A percentile compares a stretch with the other conserved stretches of the same genome.
These are phyloP conservation scores for Salix arbutifolia DNA, from an alignment of 345 rosid genomes.

Conservation along the genomic window DNA sequence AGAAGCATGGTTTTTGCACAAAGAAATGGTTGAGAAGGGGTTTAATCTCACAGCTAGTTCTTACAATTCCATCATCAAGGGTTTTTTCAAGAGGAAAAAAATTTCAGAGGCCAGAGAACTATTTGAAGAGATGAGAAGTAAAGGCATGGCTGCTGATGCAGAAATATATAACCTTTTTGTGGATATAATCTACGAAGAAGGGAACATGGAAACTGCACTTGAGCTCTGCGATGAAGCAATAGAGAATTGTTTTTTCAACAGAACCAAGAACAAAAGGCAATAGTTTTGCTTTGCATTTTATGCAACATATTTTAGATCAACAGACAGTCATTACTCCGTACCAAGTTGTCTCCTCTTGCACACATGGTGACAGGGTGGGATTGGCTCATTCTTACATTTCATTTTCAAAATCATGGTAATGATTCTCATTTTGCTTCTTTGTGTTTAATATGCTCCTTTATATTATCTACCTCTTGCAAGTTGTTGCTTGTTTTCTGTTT, in stretches of 20 bases:
- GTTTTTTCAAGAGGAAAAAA: conserved; percentile 73
- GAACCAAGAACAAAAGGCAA: conserved; percentile 24
- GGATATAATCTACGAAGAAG: conserved; percentile 61
- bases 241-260: conserved; percentile 52
- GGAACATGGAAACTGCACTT: conserved; percentile 48
- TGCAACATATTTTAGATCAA: not conserved
- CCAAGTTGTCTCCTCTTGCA: too few relatives aligned
- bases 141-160: conserved; percentile 54
- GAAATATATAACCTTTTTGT: conserved; percentile 53
- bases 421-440: not conserved
- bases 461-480: too few relatives aligned
- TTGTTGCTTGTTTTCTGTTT: not conserved
- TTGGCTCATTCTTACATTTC: not conserved
- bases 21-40: conserved; percentile 67
- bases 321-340: too few relatives aligned
- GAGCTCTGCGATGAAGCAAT: conserved; percentile 81
- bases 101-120: conserved; percentile 60
- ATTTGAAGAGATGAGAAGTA: conserved; percentile 67
- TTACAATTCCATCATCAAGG: conserved; percentile 66
- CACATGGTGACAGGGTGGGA: not conserved
- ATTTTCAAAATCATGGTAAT: conserved; percentile 4
- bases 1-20: conserved; percentile 80
- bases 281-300: conserved; percentile 18
- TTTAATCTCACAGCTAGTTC: conserved; percentile 48
- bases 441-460: not conserved